Conservation (phyloP, 495 filamentous ascomycete genomes). For the Neurospora sp. region DNA sequence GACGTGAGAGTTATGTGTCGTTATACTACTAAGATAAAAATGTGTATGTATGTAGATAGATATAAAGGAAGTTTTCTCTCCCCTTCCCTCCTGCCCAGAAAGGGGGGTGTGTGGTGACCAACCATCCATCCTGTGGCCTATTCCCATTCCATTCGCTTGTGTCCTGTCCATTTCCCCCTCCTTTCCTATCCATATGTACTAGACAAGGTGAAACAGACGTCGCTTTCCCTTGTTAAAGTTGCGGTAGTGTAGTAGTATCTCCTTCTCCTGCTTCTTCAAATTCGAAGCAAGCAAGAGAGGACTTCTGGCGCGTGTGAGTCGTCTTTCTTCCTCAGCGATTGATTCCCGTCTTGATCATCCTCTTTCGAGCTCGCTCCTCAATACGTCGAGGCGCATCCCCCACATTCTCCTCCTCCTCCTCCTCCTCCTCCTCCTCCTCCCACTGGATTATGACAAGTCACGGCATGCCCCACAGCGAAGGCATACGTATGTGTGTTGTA, state of each 20-base stretch:
- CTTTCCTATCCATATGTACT: neutral
- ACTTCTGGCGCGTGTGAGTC: neutral
- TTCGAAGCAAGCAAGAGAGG: neutral
- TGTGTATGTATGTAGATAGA: constrained; percentile 1
- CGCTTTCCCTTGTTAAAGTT: neutral
- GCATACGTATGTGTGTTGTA: neutral
- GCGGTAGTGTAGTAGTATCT: neutral
- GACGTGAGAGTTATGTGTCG: neutral
- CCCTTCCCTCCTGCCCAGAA: neutral
- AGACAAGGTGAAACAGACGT: neutral
- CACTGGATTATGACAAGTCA: neutral
- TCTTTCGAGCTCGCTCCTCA: neutral
- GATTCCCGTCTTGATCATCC: neutral
- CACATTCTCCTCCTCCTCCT: too few relatives aligned
- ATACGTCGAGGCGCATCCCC: neutral
- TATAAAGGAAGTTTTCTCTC: neutral
- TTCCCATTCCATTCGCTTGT: neutral
- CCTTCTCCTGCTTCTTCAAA: neutral
- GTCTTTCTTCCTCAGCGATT: neutral
- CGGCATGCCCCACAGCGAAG: neutral
- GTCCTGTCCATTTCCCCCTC: neutral
- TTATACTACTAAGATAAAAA: neutral
- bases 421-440: too few relatives aligned
- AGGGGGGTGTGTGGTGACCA: neutral
- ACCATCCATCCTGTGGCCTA: neutral